A percentile compares a stretch with the other conserved stretches of the same genome.
These are phyloP conservation scores for Mucor mucedo DNA, from an alignment of 371 early-diverging fungal genomes.

Conservation along the genomic window DNA sequence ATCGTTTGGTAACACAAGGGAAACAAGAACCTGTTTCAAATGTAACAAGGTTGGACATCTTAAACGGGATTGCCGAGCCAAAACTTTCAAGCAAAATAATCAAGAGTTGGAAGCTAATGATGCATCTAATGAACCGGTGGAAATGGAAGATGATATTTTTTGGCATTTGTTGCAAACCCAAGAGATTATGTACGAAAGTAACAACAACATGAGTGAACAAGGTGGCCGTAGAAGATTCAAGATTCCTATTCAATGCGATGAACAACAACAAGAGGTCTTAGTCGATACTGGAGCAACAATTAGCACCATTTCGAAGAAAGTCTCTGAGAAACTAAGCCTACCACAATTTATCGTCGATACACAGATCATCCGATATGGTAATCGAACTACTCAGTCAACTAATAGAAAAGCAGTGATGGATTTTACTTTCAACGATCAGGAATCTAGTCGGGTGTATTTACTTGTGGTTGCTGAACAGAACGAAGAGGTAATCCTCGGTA, in stretches of 20 bases:
- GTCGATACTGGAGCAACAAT: conserved; percentile 10
- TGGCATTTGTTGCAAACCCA: too few relatives aligned
- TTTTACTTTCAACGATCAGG: neutral
- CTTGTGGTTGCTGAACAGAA: neutral
- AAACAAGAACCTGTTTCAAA: neutral
- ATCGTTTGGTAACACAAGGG: too few relatives aligned
- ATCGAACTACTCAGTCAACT: neutral
- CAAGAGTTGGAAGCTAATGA: too few relatives aligned
- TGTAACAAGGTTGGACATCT: neutral
- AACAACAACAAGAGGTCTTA: neutral
- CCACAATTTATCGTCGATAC: neutral
- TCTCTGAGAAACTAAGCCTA: neutral
- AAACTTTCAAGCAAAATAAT: too few relatives aligned
- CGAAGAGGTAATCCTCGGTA: neutral
- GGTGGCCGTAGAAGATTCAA: too few relatives aligned
- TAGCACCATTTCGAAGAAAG: neutral
- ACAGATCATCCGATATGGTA: neutral
- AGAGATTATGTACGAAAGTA: too few relatives aligned
- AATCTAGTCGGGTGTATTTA: neutral
- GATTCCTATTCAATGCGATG: too few relatives aligned
- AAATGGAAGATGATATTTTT: too few relatives aligned
- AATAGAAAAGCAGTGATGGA: neutral
- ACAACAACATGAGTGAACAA: too few relatives aligned
- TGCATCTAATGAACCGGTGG: too few relatives aligned
- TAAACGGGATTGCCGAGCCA: neutral